These are phyloP conservation scores for Lactarius quietus DNA, from an alignment of 768 basidiomycete genomes.

Conservation along the genomic window DNA sequence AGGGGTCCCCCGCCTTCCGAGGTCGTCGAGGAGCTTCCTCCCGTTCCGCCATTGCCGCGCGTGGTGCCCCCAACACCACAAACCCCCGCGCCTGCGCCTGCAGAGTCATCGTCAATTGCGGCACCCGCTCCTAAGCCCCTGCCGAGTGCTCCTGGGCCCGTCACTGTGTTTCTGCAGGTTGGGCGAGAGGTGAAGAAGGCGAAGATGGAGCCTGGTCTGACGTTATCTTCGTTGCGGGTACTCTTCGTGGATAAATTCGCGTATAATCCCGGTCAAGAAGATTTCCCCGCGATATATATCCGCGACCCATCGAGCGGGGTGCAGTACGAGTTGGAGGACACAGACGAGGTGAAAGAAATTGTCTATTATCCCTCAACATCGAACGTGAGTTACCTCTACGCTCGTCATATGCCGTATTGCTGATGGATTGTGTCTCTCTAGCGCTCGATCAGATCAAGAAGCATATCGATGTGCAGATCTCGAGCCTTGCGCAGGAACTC, in stretches of 20 bases:
- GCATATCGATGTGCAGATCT: slow-evolving; percentile 92
- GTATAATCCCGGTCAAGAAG: slow-evolving; percentile 88
- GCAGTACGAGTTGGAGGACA: slow-evolving; percentile 93
- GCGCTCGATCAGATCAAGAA: slow-evolving; percentile 98
- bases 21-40: slow-evolving; percentile 33
- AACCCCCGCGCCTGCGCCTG: neutral
- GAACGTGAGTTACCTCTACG: slow-evolving; percentile 67
- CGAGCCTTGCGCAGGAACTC: slow-evolving; percentile 78
- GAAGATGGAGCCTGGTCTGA: slow-evolving; percentile 61
- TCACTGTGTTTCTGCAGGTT: slow-evolving; percentile 84
- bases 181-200: slow-evolving; percentile 91
- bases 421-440: slow-evolving; percentile 33
- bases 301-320: slow-evolving; percentile 90
- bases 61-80: neutral
- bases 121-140: slow-evolving; percentile 25
- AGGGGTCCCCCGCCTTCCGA: slow-evolving; percentile 29
- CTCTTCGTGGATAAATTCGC: slow-evolving; percentile 94
- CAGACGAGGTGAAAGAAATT: slow-evolving; percentile 89
- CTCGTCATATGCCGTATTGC: neutral
- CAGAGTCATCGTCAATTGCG: neutral
- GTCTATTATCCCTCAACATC: slow-evolving; percentile 87
- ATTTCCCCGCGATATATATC: slow-evolving; percentile 95
- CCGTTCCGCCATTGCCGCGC: slow-evolving; percentile 33
- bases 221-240: slow-evolving; percentile 72
- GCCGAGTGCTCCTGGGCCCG: slow-evolving; percentile 27